Base-by-base conservation (phyloP, 441 rosid species). In the Lepidium campestre region DNA sequence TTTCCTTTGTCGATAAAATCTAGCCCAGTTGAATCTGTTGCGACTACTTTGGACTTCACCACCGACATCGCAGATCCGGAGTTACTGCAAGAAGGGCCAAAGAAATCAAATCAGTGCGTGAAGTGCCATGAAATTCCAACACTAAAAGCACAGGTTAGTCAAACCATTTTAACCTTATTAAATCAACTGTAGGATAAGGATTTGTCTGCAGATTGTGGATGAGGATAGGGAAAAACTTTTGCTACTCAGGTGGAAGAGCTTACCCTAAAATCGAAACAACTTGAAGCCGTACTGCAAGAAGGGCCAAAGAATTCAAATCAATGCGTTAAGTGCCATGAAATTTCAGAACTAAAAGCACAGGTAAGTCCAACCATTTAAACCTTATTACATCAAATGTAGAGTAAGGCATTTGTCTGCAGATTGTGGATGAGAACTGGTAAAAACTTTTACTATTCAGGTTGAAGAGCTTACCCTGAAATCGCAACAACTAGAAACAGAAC, bases 61-160 rank as follows among this genome's bases (percentile, higher is more conserved):
- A 10, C 66, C 0, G 74, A 74, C 65, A 61, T 74, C 10, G 56
- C 78, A 5, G 78, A 74, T 62, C 27, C 70, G 1, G 78, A 68
- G 10, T 62, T 74, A 14, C 62, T 57, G 32, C 78, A 62, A 39
- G 81, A 81, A 49, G 75, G 57, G 63, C 68, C 85, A 56, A 83
- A 79, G 78, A 77, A 72, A 66, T 55, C 79, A 10, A 71, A 62
- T 68, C 83, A 79, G 52, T 66, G 71, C 62, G 57, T 56, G 39
- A 69, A 7, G 10, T 29, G 70, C 59, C 79, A 76, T 56, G 91
- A 86, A 55, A 76, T 84, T 57, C 67, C 65, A 59, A 32, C 75
- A 72, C 78, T 86, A 74, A 84, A 73, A 70, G 71, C 80, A 57
- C 86, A 83, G 88, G 91, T 83, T 39, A 67, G 50, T 53, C 39